Evolutionary conservation across 345 rosid genomes (phyloP).

Genomic region (Syzygium aromaticum): DNA sequence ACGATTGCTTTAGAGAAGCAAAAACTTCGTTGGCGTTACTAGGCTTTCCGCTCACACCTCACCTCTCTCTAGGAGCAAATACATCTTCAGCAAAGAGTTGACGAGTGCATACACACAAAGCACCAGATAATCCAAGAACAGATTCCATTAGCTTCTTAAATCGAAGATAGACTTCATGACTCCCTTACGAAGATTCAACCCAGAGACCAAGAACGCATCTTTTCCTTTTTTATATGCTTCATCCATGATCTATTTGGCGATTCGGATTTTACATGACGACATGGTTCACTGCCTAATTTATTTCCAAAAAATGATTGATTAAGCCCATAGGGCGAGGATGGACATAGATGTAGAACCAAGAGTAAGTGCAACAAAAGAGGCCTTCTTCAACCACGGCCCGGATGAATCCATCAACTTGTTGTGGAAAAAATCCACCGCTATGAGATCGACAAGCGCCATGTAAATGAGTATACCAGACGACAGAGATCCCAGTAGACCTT

Average conservation of each 20-base stretch:
- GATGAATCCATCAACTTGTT: slow-evolving; percentile 72
- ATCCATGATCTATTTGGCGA: neutral
- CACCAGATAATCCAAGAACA: neutral
- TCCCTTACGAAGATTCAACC: neutral
- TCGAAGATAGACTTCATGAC: neutral
- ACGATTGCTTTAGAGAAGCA: neutral
- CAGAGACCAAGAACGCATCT: neutral
- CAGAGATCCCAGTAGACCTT: slow-evolving; percentile 73
- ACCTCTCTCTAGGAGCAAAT: neutral
- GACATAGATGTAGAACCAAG: slow-evolving; percentile 88
- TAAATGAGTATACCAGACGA: slow-evolving; percentile 86
- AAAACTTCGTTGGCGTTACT: neutral
- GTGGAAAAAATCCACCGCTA: slow-evolving; percentile 83
- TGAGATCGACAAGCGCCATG: slow-evolving; percentile 94
- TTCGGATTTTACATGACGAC: neutral
- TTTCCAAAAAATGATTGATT: neutral
- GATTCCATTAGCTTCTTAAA: neutral
- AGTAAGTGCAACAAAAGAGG: slow-evolving; percentile 51
- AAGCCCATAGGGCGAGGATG: slow-evolving; percentile 94
- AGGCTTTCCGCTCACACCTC: neutral
- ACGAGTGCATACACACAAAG: neutral
- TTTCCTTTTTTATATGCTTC: neutral
- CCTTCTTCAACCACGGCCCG: slow-evolving; percentile 49
- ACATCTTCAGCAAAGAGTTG: neutral
- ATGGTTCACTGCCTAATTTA: neutral